Evolutionary conservation across 2,329 filamentous ascomycete genomes (phyloP).

Genomic region (Zymoseptoria tritici): DNA sequence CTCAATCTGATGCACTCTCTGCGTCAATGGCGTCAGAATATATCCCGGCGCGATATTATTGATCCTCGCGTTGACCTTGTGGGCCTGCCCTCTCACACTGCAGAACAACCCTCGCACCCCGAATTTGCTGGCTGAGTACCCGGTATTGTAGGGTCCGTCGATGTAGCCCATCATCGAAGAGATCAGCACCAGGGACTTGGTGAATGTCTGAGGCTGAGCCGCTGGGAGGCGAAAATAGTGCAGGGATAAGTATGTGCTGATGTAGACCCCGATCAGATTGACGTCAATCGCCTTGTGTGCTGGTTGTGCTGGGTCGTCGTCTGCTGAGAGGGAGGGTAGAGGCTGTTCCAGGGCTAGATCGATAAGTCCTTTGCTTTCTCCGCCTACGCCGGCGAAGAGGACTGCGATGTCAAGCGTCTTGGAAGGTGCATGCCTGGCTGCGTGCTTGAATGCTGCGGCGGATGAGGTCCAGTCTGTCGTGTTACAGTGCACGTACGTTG

Average conservation of each 20-base stretch:
- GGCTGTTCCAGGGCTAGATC: slow-evolving; percentile 8
- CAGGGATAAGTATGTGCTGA: slow-evolving; percentile 8
- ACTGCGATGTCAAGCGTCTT: slow-evolving; percentile 8
- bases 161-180: slow-evolving; percentile 13
- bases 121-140: slow-evolving; percentile 8
- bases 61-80: slow-evolving; percentile 8
- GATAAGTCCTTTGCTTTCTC: slow-evolving; percentile 2
- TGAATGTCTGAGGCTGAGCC: slow-evolving; percentile 1
- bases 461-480: slow-evolving; percentile 7
- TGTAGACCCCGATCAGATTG: slow-evolving; percentile 9
- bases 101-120: slow-evolving; percentile 11
- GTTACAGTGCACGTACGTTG: slow-evolving; percentile 7
- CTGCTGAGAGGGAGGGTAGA: background rate
- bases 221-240: slow-evolving; percentile 11
- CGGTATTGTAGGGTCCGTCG: slow-evolving; percentile 7
- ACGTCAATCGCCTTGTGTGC: slow-evolving; percentile 7
- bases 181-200: slow-evolving; percentile 8
- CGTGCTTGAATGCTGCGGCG: slow-evolving; percentile 9
- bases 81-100: slow-evolving; percentile 3
- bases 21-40: slow-evolving; percentile 9
- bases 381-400: slow-evolving; percentile 5
- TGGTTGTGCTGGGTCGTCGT: background rate
- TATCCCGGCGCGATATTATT: slow-evolving; percentile 14
- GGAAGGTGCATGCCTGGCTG: slow-evolving; percentile 2
- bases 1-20: background rate